Base-by-base conservation (phyloP, 306 rosid species). In the Cucurbita pepo region DNA sequence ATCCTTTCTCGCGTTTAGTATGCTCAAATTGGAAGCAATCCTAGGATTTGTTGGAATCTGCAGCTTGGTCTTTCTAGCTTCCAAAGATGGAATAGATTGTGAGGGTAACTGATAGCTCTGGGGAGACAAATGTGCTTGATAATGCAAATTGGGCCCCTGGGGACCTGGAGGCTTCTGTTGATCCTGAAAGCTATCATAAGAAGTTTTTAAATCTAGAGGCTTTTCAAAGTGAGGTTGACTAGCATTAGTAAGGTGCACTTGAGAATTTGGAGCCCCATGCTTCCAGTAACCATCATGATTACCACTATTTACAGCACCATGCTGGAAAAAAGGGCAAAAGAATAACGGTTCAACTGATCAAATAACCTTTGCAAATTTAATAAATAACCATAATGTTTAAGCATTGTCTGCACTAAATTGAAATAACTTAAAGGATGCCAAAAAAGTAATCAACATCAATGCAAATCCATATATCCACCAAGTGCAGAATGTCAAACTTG, bases 41-140 rank as follows among this genome's bases (percentile, higher is more conserved):
- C 99, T 89, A 70, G 97, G 99, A 84, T 91, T 95, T 75, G 96
- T 91, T 40, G 91, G 99, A 82, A 95, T 95, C 90, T 95, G 99
- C 85, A 94, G 56, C 78, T 82, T 89, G 87, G 78, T 85, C 81
- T 87, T 85, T 82, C 78, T 90, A 14, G 85, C 67, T 85, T 91
- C 99, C 75, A 75, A 22, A 79, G 97, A 76, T 70, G 86, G 80
- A 76, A 74, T 86, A 82, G 73, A 77, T 82, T 83, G 94, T n/a
- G 84, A 52, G 40, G 86, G 83, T 69, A 69, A 58, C 41, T 85
- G 86, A 57, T 82, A 75, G 74, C 60, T 84, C 51, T 81, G 81
- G 14, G 89, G 77, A 69, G 80, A 79, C 91, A 81, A 89, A 79
- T 85, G 89, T 76, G 85, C 76, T 77, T 86, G 88, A 85, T 83